phyloP scores from a whole-genome alignment of 106 monocot species.

The Dioscorea zingiberensis region DNA sequence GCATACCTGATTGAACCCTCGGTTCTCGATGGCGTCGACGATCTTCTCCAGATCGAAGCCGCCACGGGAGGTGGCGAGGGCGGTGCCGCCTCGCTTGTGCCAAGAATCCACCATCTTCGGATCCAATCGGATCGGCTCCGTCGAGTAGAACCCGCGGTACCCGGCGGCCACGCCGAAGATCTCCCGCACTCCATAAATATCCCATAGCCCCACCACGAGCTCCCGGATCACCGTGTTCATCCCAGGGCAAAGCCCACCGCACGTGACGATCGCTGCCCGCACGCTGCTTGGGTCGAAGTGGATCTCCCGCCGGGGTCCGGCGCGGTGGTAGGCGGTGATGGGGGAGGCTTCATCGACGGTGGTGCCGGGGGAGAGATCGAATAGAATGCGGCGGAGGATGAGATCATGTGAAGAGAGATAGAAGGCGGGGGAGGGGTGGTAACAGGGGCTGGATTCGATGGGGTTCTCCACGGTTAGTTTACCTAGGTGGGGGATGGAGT shows the following conservation, averaged over 20 bases:
- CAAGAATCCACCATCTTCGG: constrained; percentile 64
- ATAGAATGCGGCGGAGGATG: constrained; percentile 62
- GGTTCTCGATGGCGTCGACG: constrained; percentile 52
- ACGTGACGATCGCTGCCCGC: constrained; percentile 74
- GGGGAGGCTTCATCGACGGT: constrained; percentile 1
- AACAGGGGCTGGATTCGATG: constrained; percentile 44
- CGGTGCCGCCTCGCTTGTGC: constrained; percentile 74
- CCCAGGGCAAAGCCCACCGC: constrained; percentile 88
- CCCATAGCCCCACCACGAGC: constrained; percentile 83
- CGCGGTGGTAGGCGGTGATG: constrained; percentile 63
- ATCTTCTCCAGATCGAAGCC: constrained; percentile 78
- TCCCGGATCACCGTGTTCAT: constrained; percentile 79
- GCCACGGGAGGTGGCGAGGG: constrained; percentile 62
- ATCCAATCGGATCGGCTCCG: constrained; percentile 46
- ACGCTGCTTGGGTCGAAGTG: constrained; percentile 43
- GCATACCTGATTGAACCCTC: constrained; percentile 77
- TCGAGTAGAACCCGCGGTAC: constrained; percentile 73
- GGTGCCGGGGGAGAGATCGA: constrained; percentile 29
- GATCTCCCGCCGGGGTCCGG: constrained; percentile 54
- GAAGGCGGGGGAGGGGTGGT: constrained; percentile 47
- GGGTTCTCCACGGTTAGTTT: constrained; percentile 33
- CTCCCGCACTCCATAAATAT: constrained; percentile 66
- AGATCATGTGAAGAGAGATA: constrained; percentile 63
- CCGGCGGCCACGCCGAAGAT: constrained; percentile 63
- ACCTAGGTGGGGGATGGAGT: not conserved